Conservation (phyloP, 1,139 yeast genomes). For the Pneumocystis murina region DNA sequence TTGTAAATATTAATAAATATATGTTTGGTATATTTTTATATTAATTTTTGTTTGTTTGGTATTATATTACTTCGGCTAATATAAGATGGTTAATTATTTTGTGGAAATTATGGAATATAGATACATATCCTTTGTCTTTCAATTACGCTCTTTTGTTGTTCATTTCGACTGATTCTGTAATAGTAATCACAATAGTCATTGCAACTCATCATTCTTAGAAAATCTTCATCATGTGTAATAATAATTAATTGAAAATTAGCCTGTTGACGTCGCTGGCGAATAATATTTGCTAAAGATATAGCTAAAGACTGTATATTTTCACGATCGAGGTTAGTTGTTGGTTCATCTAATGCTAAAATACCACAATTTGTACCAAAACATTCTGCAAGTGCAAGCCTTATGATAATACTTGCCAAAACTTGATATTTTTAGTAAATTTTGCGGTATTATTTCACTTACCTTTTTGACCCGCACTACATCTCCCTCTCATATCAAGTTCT, state of each 20-base stretch:
- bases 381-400: constrained; percentile 83
- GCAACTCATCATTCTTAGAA: constrained; percentile 72
- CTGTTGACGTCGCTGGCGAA: constrained; percentile 60
- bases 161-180: constrained; percentile 67
- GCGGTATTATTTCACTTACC: neutral
- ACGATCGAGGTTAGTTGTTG: constrained; percentile 86
- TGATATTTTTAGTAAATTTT: neutral
- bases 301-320: constrained; percentile 86
- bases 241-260: constrained; percentile 85
- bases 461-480: constrained; percentile 97
- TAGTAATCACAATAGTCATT: constrained; percentile 78
- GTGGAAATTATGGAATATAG: neutral
- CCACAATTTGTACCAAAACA: constrained; percentile 94
- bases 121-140: constrained; percentile 33
- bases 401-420: constrained; percentile 81
- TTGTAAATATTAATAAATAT: no score
- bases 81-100: neutral
- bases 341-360: constrained; percentile 90
- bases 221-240: constrained; percentile 91
- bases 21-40: neutral
- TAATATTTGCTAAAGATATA: constrained; percentile 57
- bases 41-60: neutral
- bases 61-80: neutral
- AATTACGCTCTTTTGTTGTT: constrained; percentile 63
- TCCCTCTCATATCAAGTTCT: constrained; percentile 92